Base-by-base conservation (phyloP, 1,284 basidiomycete genomes). In the Thelephora terrestris region DNA sequence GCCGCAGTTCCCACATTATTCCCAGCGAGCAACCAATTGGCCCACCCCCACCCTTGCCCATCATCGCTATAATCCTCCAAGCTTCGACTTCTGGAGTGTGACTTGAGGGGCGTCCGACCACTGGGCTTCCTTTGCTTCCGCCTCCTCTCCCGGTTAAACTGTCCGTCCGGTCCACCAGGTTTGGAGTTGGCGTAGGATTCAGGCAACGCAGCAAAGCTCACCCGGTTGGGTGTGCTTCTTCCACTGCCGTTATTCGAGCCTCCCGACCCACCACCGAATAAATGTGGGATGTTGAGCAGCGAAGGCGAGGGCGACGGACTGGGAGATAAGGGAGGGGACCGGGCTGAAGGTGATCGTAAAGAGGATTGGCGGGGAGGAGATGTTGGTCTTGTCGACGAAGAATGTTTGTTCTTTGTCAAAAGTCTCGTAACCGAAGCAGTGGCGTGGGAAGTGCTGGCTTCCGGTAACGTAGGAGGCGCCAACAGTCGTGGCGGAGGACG, bases 361-460 rank as follows among this genome's bases (percentile, higher is more conserved):
- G 63, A 62, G 6, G 65, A 67, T 18, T 64, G 64, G 14, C 56
- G 55, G 16, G 65, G 66, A 5, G 61, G 63, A 0, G 62, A 64
- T 2, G 59, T 62, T 4, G 62, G 58, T 7, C 64, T 58, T 6
- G 64, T 64, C 9, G 64, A 64, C 5, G 58, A 59, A 16, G 64
- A 61, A 46, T 69, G 64, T 20, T 63, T 54, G 40, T 56, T 45
- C 45, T 63, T 64, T 0, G 83, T 84, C 55, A 81, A 83, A n/a
- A 87, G 70, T 14, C 80, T 71, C 16, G 84, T 85, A 46, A 88
- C 71, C 36, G 78, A 81, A 1, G 85, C 85, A 0, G 85, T 88
- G 1, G 85, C 79, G 5, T 70, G 83, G 4, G 81, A 84, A 1
- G 80, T 81, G 23, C 74, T 70, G 5, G 75, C 69, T 21, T 71